Evolutionary conservation across 140 eudicot species (phyloP).

Genomic region (Stevia rebaudiana): DNA sequence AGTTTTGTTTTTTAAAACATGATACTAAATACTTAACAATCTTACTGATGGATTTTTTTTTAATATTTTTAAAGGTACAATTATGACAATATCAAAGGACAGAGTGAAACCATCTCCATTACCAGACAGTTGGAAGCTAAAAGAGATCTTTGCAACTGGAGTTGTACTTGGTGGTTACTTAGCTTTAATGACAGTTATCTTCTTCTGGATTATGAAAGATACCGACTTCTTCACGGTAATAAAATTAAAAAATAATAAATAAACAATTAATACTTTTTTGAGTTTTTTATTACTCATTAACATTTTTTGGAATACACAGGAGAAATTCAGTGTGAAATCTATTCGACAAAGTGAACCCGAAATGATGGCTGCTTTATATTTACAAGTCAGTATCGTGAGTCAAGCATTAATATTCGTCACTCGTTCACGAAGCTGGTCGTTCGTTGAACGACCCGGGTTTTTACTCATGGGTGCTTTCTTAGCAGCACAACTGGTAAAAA

Average conservation of each 20-base stretch:
- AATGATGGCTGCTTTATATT: conserved; percentile 92
- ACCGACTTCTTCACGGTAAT: conserved; percentile 84
- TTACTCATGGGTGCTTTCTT: conserved; percentile 61
- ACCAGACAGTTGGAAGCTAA: conserved; percentile 96
- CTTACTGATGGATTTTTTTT: neutral
- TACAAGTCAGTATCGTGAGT: conserved; percentile 91
- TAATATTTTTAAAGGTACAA: conserved; percentile 48
- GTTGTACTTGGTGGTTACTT: conserved; percentile 85
- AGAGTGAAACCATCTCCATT: conserved; percentile 90
- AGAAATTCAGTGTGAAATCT: conserved; percentile 54
- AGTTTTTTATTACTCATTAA: neutral
- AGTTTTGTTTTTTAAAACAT: neutral
- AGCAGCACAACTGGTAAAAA: conserved; percentile 90
- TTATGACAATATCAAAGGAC: conserved; percentile 97
- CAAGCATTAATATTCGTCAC: conserved; percentile 91
- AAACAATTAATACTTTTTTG: neutral
- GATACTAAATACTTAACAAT: neutral
- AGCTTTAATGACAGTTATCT: conserved; percentile 86
- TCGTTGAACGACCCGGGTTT: conserved; percentile 77
- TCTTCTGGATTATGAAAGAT: conserved; percentile 73
- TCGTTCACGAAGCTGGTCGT: conserved; percentile 90
- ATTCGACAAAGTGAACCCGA: conserved; percentile 38
- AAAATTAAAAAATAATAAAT: conserved; percentile 1
- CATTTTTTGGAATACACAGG: conserved; percentile 25
- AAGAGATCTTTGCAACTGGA: conserved; percentile 90